Conservation (phyloP, 768 basidiomycete species). For the Coprinopsis sp. region DNA sequence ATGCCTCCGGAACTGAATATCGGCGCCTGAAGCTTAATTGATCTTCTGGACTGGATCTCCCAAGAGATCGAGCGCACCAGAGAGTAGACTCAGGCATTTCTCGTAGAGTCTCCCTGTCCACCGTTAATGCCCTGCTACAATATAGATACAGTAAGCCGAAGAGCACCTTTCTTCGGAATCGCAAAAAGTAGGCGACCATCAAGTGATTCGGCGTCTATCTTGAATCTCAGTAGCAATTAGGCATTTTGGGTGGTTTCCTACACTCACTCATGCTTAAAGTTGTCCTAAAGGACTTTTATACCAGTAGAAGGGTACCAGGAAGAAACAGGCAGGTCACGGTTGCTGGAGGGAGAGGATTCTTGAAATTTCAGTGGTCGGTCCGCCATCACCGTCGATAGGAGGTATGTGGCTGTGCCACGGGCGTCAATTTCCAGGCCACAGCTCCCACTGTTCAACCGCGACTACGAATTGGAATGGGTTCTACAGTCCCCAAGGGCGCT, state of each 20-base stretch:
- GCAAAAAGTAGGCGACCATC: conserved; percentile 88
- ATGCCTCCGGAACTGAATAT: conserved; percentile 89
- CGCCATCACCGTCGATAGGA: too few relatives aligned
- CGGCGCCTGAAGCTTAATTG: conserved; percentile 61
- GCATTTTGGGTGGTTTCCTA: conserved; percentile 3
- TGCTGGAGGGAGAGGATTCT: too few relatives aligned
- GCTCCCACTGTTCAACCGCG: too few relatives aligned
- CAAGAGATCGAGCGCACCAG: conserved; percentile 47
- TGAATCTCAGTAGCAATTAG: conserved; percentile 1
- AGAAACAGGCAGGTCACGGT: too few relatives aligned
- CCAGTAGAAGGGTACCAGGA: too few relatives aligned
- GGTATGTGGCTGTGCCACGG: too few relatives aligned
- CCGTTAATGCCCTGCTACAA: background rate
- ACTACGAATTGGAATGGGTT: too few relatives aligned
- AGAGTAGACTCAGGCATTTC: conserved; percentile 79
- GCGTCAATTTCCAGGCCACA: too few relatives aligned
- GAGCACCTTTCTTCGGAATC: conserved; percentile 92
- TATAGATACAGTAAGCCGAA: conserved; percentile 1
- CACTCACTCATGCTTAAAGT: conserved; percentile 8
- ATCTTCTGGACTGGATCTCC: conserved; percentile 1
- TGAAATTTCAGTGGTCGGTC: too few relatives aligned
- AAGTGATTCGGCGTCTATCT: conserved; percentile 65
- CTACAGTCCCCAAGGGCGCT: too few relatives aligned
- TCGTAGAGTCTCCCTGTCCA: conserved; percentile 81
- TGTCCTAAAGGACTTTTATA: background rate